A percentile compares a stretch with the other conserved stretches of the same genome.
phyloP scores from a whole-genome alignment of 2,329 filamentous ascomycete species.

The Pseudopyrenochaeta lycopersici region DNA sequence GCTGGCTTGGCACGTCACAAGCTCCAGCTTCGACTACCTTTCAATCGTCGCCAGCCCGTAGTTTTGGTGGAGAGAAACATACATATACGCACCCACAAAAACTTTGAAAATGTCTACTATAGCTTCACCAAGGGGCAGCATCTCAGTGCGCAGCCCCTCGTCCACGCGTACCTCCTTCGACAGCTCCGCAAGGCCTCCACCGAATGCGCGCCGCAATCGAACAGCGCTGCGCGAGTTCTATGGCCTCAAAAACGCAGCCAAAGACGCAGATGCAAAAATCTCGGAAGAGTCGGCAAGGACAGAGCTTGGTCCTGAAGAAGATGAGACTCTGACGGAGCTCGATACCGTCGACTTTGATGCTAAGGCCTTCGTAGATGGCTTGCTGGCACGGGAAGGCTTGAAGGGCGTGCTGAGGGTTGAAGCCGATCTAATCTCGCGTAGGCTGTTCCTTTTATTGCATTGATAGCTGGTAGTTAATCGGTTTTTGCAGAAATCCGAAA shows the following conservation, averaged over 20 bases:
- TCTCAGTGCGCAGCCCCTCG: slow-evolving; percentile 71
- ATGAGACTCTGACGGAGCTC: slow-evolving; percentile 72
- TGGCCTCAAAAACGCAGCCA: slow-evolving; percentile 70
- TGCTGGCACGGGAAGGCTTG: slow-evolving; percentile 70
- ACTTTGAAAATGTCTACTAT: slow-evolving; percentile 64
- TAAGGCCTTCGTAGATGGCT: slow-evolving; percentile 69
- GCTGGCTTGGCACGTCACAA: slow-evolving; percentile 29
- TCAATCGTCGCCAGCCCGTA: neutral
- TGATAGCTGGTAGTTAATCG: too few relatives aligned
- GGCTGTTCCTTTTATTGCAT: slow-evolving; percentile 10
- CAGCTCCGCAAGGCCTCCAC: slow-evolving; percentile 48
- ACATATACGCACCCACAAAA: neutral
- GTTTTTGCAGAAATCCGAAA: slow-evolving; percentile 74
- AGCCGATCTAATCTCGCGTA: slow-evolving; percentile 68
- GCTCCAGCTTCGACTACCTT: slow-evolving; percentile 1
- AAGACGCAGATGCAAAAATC: slow-evolving; percentile 40
- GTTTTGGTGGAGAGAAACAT: neutral
- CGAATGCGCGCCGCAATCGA: slow-evolving; percentile 71
- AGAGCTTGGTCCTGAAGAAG: slow-evolving; percentile 54
- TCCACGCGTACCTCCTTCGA: slow-evolving; percentile 80
- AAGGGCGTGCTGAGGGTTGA: slow-evolving; percentile 76
- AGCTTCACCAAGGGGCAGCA: slow-evolving; percentile 67
- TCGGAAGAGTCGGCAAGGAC: slow-evolving; percentile 41
- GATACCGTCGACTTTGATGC: slow-evolving; percentile 78
- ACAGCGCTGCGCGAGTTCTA: slow-evolving; percentile 94